Conservation (phyloP, 164 flowering plant species). For the Nymphaea colorata region DNA sequence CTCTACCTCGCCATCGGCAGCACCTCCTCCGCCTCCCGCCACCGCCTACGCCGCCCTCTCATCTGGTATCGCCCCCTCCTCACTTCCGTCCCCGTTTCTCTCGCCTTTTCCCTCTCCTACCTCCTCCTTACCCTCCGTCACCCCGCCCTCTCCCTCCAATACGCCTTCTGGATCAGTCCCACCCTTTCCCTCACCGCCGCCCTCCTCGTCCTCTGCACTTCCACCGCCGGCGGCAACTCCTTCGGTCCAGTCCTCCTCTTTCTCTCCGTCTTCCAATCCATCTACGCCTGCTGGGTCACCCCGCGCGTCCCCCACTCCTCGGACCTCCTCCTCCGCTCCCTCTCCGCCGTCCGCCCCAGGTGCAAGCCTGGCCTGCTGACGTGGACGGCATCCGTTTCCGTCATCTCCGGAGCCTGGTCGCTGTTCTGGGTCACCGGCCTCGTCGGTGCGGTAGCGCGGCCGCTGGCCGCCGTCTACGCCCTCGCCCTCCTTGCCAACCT, state of each 20-base stretch:
- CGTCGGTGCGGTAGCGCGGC: constrained; percentile 30
- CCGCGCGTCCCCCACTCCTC: constrained; percentile 23
- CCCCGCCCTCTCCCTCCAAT: constrained; percentile 25
- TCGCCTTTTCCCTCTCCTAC: constrained; percentile 22
- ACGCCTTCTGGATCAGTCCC: constrained; percentile 50
- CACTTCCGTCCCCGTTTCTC: constrained; percentile 22
- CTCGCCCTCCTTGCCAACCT: constrained; percentile 28
- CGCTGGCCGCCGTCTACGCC: constrained; percentile 23
- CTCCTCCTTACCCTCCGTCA: constrained; percentile 15
- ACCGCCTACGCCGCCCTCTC: constrained; percentile 21
- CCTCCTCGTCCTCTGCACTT: constrained; percentile 25
- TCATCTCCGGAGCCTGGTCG: constrained; percentile 12
- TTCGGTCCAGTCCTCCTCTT: constrained; percentile 21
- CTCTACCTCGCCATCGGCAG: constrained; percentile 26
- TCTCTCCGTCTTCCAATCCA: constrained; percentile 23
- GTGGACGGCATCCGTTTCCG: constrained; percentile 9
- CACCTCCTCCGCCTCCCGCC: constrained; percentile 6
- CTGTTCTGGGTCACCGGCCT: constrained; percentile 29
- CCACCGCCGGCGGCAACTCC: constrained; percentile 19
- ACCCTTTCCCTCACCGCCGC: constrained; percentile 25
- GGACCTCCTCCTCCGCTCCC: constrained; percentile 18
- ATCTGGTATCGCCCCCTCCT: constrained; percentile 44
- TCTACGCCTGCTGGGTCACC: constrained; percentile 44
- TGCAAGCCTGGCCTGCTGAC: constrained; percentile 1
- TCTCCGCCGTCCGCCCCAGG: constrained; percentile 9